Evolutionary conservation across 306 rosid genomes (phyloP).

Genomic region (Senna siamea): DNA sequence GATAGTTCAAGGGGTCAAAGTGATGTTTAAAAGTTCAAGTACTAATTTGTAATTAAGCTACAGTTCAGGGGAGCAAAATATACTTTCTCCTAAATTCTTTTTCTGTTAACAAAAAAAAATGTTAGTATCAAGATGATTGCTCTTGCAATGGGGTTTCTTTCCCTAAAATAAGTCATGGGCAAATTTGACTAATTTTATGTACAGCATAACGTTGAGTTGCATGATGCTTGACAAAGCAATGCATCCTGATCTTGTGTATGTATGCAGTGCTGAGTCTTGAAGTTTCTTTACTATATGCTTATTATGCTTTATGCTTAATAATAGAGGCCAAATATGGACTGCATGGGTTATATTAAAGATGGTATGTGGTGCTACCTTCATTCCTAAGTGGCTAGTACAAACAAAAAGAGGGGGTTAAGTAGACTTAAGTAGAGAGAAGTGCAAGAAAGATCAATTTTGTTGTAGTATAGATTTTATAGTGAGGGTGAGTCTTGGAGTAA

Average conservation of each 20-base stretch:
- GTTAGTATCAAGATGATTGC: conserved; percentile 15
- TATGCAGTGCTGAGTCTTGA: background rate
- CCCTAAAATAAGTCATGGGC: background rate
- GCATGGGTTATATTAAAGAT: conserved; percentile 1
- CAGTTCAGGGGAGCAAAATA: too few species aligned
- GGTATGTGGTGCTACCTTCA: conserved; percentile 17
- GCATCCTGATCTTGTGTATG: background rate
- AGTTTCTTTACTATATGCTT: background rate
- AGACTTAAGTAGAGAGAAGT: background rate
- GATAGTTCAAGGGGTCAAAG: too few species aligned
- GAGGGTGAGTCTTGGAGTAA: too few species aligned
- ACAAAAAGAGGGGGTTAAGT: background rate
- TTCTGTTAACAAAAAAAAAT: background rate
- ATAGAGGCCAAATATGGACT: conserved; percentile 1
- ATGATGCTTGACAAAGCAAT: conserved; percentile 19
- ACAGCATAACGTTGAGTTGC: conserved; percentile 17
- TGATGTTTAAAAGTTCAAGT: too few species aligned
- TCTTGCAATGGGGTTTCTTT: conserved; percentile 12
- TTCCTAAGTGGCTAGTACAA: conserved; percentile 7
- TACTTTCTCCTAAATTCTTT: background rate
- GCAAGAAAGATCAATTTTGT: conserved; percentile 20
- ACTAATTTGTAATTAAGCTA: too few species aligned
- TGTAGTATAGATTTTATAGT: conserved; percentile 6
- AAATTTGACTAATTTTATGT: background rate
- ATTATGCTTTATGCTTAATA: background rate